Conservation (phyloP, 257 asterid species). For the Ophiorrhiza pumila region DNA sequence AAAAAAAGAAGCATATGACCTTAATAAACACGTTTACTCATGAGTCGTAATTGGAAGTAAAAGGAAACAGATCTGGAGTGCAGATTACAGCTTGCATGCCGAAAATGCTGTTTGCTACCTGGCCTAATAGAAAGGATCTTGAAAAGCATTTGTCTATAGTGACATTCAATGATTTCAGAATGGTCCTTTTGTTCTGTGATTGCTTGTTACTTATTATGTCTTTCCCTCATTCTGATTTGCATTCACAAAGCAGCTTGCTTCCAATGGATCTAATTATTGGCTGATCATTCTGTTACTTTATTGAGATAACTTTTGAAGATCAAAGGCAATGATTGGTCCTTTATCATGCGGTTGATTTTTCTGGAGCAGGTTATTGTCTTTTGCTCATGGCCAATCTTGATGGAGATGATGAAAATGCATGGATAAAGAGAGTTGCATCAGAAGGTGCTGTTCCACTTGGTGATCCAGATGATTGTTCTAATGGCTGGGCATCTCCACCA, state of each 20-base stretch:
- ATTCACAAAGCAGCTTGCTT: neutral
- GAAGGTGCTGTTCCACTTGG: slow-evolving; percentile 71
- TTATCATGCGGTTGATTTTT: slow-evolving; percentile 9
- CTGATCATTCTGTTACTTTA: neutral
- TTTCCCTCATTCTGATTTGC: neutral
- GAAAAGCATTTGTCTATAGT: neutral
- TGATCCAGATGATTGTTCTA: slow-evolving; percentile 51
- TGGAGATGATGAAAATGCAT: slow-evolving; percentile 36
- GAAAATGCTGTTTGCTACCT: neutral
- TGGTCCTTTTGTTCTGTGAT: neutral
- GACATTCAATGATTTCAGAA: neutral
- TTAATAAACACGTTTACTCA: neutral
- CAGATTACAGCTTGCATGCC: neutral
- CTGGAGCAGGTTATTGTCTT: slow-evolving; percentile 15
- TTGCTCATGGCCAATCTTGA: slow-evolving; percentile 46
- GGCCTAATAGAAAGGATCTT: neutral
- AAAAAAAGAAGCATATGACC: slow-evolving; percentile 1
- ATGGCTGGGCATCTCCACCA: slow-evolving; percentile 85
- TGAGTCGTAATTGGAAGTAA: neutral
- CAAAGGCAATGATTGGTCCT: neutral
- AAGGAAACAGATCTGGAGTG: neutral
- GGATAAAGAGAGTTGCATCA: slow-evolving; percentile 67
- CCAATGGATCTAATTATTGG: neutral
- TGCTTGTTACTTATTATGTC: slow-evolving; percentile 1
- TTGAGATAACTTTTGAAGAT: neutral